A percentile compares a stretch with the other conserved stretches of the same genome.
Conservation (phyloP, 1,139 yeast species). For the Trichomonascaceae sp. region DNA sequence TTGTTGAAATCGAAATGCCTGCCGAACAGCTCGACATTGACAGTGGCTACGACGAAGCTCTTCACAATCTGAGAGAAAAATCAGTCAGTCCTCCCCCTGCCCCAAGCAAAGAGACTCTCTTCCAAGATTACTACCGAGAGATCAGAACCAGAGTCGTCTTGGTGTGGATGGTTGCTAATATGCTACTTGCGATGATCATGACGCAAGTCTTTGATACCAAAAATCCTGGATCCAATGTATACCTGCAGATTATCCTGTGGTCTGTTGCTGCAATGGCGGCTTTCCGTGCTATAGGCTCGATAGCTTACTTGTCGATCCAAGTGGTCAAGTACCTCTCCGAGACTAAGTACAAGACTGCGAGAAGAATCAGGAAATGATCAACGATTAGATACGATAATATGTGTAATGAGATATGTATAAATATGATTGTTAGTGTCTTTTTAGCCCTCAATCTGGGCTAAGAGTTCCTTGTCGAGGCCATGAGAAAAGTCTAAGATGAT, state of each 20-base stretch:
- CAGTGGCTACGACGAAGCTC: slow-evolving; percentile 67
- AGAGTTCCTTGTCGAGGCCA: slow-evolving; percentile 15
- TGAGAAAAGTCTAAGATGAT: slow-evolving; percentile 22
- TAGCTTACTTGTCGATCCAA: slow-evolving; percentile 45
- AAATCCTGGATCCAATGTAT: slow-evolving; percentile 52
- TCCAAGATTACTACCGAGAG: slow-evolving; percentile 88
- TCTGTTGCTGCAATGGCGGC: slow-evolving; percentile 73
- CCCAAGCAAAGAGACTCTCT: slow-evolving; percentile 40
- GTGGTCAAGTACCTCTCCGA: slow-evolving; percentile 21
- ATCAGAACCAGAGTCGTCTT: slow-evolving; percentile 91
- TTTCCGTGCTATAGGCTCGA: slow-evolving; percentile 68
- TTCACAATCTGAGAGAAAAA: slow-evolving; percentile 60
- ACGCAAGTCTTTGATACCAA: slow-evolving; percentile 57
- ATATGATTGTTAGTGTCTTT: background rate
- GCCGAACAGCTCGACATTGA: slow-evolving; percentile 86
- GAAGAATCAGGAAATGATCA: slow-evolving; percentile 10
- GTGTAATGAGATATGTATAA: background rate
- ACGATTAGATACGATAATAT: slow-evolving; percentile 13
- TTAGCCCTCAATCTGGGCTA: slow-evolving; percentile 12
- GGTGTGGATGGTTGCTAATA: slow-evolving; percentile 74
- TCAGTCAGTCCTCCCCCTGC: slow-evolving; percentile 40
- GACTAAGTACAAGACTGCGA: slow-evolving; percentile 16
- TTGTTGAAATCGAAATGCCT: slow-evolving; percentile 78
- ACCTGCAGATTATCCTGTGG: slow-evolving; percentile 79
- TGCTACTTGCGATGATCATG: slow-evolving; percentile 72